Conservation (phyloP, 2,329 filamentous ascomycete genomes). For the Leptographium galeiforme region DNA sequence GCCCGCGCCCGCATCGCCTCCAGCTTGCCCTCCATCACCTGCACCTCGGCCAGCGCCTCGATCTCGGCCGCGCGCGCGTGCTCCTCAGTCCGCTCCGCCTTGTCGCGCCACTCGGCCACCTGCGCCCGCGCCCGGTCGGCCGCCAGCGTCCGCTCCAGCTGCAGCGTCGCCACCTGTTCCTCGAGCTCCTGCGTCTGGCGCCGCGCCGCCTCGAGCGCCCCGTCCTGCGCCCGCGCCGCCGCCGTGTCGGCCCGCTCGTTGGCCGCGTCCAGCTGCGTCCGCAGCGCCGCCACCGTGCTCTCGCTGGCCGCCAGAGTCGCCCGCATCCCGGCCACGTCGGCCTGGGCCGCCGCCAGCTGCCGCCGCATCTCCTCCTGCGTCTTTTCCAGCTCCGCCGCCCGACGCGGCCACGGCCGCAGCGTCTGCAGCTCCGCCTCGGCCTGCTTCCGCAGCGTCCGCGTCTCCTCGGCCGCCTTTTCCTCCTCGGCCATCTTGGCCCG, state of each 20-base stretch:
- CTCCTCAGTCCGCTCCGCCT: conserved; percentile 59
- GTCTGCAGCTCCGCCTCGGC: conserved; percentile 35
- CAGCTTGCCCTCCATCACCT: conserved; percentile 74
- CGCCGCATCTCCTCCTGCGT: conserved; percentile 30
- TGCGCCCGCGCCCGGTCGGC: conserved; percentile 54
- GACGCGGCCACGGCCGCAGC: conserved; percentile 32
- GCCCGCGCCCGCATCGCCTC: conserved; percentile 74
- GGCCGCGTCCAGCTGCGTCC: conserved; percentile 54
- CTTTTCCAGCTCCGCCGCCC: conserved; percentile 43
- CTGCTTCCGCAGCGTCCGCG: conserved; percentile 46
- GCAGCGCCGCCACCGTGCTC: conserved; percentile 53
- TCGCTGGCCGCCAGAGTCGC: conserved; percentile 51
- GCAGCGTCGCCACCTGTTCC: conserved; percentile 47
- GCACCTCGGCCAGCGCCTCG: conserved; percentile 66
- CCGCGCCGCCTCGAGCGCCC: conserved; percentile 54
- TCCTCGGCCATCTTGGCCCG: conserved; percentile 50
- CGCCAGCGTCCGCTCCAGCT: conserved; percentile 64
- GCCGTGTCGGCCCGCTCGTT: conserved; percentile 52
- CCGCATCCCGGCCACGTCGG: conserved; percentile 36
- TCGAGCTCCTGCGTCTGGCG: conserved; percentile 37
- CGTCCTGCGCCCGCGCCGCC: conserved; percentile 51
- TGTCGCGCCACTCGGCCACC: conserved; percentile 58
- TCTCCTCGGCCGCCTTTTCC: conserved; percentile 49
- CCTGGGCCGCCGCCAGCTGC: conserved; percentile 27
- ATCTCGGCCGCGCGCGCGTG: conserved; percentile 53